A percentile compares a stretch with the other conserved stretches of the same genome.
Conservation (phyloP, 768 basidiomycete species). For the Trametes villosa region DNA sequence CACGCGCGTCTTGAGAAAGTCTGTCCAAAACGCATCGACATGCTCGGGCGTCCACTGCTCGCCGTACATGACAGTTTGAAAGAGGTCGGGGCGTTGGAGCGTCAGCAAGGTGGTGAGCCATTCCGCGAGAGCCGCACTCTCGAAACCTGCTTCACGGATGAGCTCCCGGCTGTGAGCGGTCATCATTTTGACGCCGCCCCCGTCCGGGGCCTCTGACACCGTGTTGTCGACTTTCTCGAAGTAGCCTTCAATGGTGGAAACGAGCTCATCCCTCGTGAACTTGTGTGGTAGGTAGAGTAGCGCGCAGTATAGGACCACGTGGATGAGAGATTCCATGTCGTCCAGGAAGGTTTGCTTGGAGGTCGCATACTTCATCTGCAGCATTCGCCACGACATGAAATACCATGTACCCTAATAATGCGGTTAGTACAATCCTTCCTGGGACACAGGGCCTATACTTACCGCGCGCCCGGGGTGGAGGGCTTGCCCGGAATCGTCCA, state of each 20-base stretch:
- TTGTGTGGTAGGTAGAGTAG: conserved; percentile 6
- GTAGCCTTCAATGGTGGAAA: not conserved
- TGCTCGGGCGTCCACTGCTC: not conserved
- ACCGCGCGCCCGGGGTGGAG: not conserved
- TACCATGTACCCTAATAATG: conserved; percentile 12
- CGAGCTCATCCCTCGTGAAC: not conserved
- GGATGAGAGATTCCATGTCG: conserved; percentile 21
- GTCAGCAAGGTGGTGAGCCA: not conserved
- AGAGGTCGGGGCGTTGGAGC: not conserved
- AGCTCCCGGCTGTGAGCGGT: not conserved
- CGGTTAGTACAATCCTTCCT: not conserved
- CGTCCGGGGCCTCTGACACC: not conserved
- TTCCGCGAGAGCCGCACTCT: not conserved
- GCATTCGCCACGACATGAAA: conserved; percentile 11
- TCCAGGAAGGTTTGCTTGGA: conserved; percentile 8
- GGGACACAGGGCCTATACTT: not conserved
- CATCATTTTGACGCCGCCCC: not conserved
- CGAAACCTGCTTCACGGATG: not conserved
- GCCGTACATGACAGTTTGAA: not conserved
- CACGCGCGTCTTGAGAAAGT: not conserved
- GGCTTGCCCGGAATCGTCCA: not conserved
- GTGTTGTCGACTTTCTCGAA: not conserved
- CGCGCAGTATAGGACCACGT: conserved; percentile 14
- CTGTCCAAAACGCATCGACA: conserved; percentile 4
- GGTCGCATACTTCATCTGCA: not conserved